Base-by-base conservation (phyloP, 2,329 filamentous ascomycete species). In the Zymoseptoria pseudotritici region DNA sequence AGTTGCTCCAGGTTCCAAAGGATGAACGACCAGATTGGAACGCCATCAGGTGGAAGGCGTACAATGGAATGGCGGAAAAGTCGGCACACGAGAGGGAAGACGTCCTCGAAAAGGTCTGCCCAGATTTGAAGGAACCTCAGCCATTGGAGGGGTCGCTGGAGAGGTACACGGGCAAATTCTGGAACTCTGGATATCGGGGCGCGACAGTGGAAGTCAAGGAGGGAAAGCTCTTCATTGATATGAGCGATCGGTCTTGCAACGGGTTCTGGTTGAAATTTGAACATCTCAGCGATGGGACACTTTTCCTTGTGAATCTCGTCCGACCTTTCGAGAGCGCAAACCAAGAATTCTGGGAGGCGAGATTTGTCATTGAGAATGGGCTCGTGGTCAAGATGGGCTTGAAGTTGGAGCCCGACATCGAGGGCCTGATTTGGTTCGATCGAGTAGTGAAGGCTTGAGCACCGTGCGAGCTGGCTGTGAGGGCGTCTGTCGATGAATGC, bases 381-480 rank as follows among this genome's bases (percentile, higher is more conserved):
- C 52, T 52, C 51, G 65, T 57, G 19, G 55, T 65, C 19, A 64
- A 58, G 51, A 56, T 70, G 58, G 63, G 68, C 3, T 17, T 71
- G 19, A 26, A 66, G n/a, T 52, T 71, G 13, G 69, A 70, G 24
- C 46, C 36, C 1, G 63, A 56, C 17, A 24, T 70, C 17, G 53
- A 66, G 17, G 57, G 62, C 11, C 26, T 66, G 59, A 67, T 71
- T n/a, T 71, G 67, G 68, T 71, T 70, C 54, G 75, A 74, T 67
- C 51, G 66, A 42, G 57, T 65, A 24, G 13, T 7, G 36, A 46
- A 46, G 36, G 36, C 36, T 46, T 46, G 17, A 46, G 36, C 13
- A 46, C 36, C 26, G 9, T 29, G 7, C 26, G 8, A 29, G 26
- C 26, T 29, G 26, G 26, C 26, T 7, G 26, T 29, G 26, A 29